Evolutionary conservation across 306 rosid species (phyloP).

Genomic region (Vachellia pachyceras): DNA sequence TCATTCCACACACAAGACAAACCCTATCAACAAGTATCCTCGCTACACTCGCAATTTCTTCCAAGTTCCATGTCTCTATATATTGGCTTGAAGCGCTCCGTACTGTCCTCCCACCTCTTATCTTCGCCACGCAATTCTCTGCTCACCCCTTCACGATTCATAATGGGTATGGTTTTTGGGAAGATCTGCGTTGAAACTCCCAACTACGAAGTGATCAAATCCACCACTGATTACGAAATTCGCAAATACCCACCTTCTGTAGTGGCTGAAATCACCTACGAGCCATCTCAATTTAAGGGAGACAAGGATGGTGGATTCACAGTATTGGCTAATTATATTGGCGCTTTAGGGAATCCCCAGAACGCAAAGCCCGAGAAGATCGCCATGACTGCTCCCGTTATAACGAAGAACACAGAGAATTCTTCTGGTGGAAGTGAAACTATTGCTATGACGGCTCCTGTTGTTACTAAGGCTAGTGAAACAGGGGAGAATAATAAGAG

Average conservation of each 20-base stretch:
- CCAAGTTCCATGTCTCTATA: constrained; percentile 9
- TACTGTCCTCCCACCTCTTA: background rate
- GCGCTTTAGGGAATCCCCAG: constrained; percentile 76
- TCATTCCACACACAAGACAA: background rate
- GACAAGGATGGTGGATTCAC: constrained; percentile 83
- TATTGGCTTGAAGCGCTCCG: background rate
- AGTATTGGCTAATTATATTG: constrained; percentile 78
- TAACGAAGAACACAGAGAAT: constrained; percentile 50
- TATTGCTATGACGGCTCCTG: constrained; percentile 88
- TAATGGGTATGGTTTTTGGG: constrained; percentile 89
- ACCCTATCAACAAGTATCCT: constrained; percentile 1
- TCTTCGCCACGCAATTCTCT: background rate
- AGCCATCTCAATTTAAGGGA: constrained; percentile 76
- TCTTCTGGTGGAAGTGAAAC: constrained; percentile 27
- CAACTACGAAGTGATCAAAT: constrained; percentile 53
- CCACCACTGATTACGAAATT: constrained; percentile 71
- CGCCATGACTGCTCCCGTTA: constrained; percentile 86
- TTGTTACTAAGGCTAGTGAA: constrained; percentile 52
- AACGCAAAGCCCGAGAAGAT: constrained; percentile 77
- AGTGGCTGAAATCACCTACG: constrained; percentile 75
- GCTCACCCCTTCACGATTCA: background rate
- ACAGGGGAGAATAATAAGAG: constrained; percentile 36
- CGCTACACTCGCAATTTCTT: background rate
- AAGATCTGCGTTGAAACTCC: constrained; percentile 71
- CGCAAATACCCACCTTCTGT: constrained; percentile 67